These are phyloP conservation scores for Asterionellopsis glacialis DNA, from an alignment of 108 stramenopile genomes.

Conservation along the genomic window DNA sequence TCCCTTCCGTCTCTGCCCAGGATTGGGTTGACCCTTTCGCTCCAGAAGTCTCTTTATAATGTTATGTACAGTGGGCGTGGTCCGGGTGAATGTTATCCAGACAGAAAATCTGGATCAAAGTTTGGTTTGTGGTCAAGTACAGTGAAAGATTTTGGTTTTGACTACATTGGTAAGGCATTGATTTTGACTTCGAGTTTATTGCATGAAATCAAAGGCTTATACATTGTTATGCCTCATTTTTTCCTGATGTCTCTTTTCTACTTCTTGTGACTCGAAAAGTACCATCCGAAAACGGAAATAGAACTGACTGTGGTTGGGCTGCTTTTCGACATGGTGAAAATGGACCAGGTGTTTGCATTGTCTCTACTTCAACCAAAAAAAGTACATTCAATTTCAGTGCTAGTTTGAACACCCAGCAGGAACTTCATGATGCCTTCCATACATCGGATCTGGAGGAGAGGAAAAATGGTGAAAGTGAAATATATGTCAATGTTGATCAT, in stretches of 20 bases:
- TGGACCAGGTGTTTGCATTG: slow-evolving; percentile 14
- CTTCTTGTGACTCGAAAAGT: background rate
- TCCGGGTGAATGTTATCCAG: slow-evolving; percentile 68
- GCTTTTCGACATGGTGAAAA: slow-evolving; percentile 12
- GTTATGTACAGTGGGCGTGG: slow-evolving; percentile 62
- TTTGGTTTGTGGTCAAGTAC: slow-evolving; percentile 37
- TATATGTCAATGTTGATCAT: slow-evolving; percentile 48
- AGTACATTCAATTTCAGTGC: slow-evolving; percentile 36
- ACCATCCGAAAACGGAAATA: slow-evolving; percentile 45
- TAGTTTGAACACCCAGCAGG: slow-evolving; percentile 23
- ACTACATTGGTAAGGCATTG: slow-evolving; percentile 30
- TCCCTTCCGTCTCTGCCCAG: slow-evolving; percentile 46
- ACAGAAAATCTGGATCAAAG: slow-evolving; percentile 41
- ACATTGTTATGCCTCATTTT: too few relatives aligned
- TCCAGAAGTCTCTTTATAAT: slow-evolving; percentile 31
- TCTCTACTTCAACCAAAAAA: background rate
- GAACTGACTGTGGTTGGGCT: slow-evolving; percentile 45
- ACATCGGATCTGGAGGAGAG: slow-evolving; percentile 34
- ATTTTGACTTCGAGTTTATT: too few relatives aligned
- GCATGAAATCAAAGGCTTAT: too few relatives aligned
- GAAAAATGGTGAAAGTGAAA: slow-evolving; percentile 23
- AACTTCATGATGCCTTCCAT: slow-evolving; percentile 40
- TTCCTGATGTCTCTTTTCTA: too few relatives aligned
- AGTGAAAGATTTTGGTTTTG: slow-evolving; percentile 24
- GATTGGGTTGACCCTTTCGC: slow-evolving; percentile 45